Base-by-base conservation (phyloP, 2,329 filamentous ascomycete genomes). In the Lachnellula hyalina region DNA sequence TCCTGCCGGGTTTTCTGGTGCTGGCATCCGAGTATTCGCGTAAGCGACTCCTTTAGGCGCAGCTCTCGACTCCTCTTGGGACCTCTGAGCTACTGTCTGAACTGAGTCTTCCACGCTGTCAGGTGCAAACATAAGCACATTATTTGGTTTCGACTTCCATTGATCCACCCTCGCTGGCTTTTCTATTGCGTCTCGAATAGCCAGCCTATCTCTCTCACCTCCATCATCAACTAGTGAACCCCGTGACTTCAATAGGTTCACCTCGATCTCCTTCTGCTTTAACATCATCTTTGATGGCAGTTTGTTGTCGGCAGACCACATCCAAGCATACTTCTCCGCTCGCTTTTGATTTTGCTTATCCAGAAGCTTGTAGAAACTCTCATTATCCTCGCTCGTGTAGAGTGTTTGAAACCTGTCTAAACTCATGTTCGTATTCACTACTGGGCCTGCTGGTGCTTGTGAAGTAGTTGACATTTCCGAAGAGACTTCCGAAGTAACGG, bases 321-420 rank as follows among this genome's bases (percentile, higher is more conserved):
- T 77, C 88, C 93, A 96, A 1, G 85, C 84, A 67, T 96, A 89
- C 65, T 93, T 96, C 66, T 92, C 86, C 0, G 88, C 86, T 49
- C 80, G 83, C 70, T 91, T 93, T 58, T 85, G 80, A 67, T 96
- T 99, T 67, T 96, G 90, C 66, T 86, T 89, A 73, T 99, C 94
- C 28, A 97, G 76, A 1, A 99, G 78, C 64, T 86, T 87, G 72
- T 96, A 96, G 75, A 99, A 97, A 64, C 89, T 95, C 69, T 96
- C 94, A 68, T 97, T 97, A 70, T 99, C 94, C 71, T 99, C 94
- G 67, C 90, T 96, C 1, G 93, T 99, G 73, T 96, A 97, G 63
- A 89, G 93, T 3, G 88, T 81, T 68, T 99, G 94, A 66, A 96
- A 99, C 1, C 86, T 83, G 51, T 86, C 84, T 1, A 99, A 79